A percentile compares a stretch with the other conserved stretches of the same genome.
Conservation (phyloP, 1,284 basidiomycete species). For the Ustilago sp. region DNA sequence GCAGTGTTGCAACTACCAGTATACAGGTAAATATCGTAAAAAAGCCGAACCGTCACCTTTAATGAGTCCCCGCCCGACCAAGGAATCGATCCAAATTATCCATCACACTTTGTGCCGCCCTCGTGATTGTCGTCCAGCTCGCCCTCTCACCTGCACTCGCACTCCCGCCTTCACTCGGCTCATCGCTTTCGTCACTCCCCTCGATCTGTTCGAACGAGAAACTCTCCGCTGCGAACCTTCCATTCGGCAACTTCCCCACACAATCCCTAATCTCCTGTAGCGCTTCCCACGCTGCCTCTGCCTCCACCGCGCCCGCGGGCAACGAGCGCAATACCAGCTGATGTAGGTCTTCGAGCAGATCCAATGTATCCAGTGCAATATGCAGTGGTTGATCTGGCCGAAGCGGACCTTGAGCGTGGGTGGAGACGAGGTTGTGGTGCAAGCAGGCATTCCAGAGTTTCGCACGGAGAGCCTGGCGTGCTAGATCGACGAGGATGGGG, state of each 20-base stretch:
- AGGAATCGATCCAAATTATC: conserved; percentile 43
- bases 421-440: conserved; percentile 24
- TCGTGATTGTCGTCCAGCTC: conserved; percentile 31
- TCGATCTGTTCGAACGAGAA: conserved; percentile 44
- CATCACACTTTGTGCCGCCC: conserved; percentile 31
- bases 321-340: conserved; percentile 18
- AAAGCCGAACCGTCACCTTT: not conserved
- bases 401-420: conserved; percentile 18
- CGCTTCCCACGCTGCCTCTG: conserved; percentile 15
- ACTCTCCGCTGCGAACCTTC: conserved; percentile 18
- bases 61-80: conserved; percentile 2
- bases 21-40: conserved; percentile 1
- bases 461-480: conserved; percentile 31
- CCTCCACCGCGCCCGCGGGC: not conserved
- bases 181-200: conserved; percentile 23
- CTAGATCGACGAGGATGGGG: conserved; percentile 39
- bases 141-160: not conserved
- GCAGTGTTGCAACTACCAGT: too few species aligned
- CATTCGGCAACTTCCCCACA: conserved; percentile 18
- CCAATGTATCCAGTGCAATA: conserved; percentile 43
- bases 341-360: conserved; percentile 47
- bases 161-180: not conserved
- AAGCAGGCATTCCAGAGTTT: conserved; percentile 39
- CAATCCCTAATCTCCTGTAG: conserved; percentile 23
- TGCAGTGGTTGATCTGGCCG: conserved; percentile 43